A percentile compares a stretch with the other conserved stretches of the same genome.
Evolutionary conservation across 306 rosid genomes (phyloP).

Genomic region (Ammopiptanthus mongolicus): DNA sequence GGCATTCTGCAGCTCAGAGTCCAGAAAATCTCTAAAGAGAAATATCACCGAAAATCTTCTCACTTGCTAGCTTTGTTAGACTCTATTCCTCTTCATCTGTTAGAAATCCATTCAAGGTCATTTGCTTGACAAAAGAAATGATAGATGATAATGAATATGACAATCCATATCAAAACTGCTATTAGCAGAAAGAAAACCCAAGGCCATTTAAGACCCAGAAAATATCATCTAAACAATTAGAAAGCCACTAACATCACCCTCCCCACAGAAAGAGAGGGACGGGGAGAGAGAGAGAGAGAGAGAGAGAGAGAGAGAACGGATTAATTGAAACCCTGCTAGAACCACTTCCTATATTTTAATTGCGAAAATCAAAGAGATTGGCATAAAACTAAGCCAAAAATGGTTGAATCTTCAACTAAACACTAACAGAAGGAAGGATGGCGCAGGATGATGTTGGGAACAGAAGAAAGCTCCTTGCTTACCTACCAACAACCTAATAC

Average conservation of each 20-base stretch:
- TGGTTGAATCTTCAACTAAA: conserved; percentile 25
- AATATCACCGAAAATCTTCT: conserved; percentile 14
- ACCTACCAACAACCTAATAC: conserved; percentile 66
- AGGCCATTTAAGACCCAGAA: conserved; percentile 14
- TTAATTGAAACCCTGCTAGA: conserved; percentile 4
- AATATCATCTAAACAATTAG: not conserved
- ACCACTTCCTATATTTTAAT: not conserved
- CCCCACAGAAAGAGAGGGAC: not conserved
- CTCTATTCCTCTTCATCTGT: conserved; percentile 34
- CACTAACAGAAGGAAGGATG: conserved; percentile 10
- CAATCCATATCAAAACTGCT: not conserved
- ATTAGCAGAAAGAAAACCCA: not conserved
- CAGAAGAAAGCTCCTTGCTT: conserved; percentile 31
- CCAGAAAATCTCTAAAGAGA: conserved; percentile 17
- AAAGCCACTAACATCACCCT: not conserved
- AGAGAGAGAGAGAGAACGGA: not conserved
- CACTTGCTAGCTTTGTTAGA: conserved; percentile 22
- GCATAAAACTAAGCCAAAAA: conserved; percentile 12
- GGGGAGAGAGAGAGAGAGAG: not conserved
- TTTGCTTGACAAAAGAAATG: conserved; percentile 1
- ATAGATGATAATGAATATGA: conserved; percentile 3
- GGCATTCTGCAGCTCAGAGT: conserved; percentile 57
- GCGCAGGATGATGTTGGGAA: not conserved
- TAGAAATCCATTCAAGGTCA: conserved; percentile 26
- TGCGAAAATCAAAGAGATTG: conserved; percentile 7